Conservation (phyloP, 2,329 filamentous ascomycete genomes). For the Botrytis elliptica region DNA sequence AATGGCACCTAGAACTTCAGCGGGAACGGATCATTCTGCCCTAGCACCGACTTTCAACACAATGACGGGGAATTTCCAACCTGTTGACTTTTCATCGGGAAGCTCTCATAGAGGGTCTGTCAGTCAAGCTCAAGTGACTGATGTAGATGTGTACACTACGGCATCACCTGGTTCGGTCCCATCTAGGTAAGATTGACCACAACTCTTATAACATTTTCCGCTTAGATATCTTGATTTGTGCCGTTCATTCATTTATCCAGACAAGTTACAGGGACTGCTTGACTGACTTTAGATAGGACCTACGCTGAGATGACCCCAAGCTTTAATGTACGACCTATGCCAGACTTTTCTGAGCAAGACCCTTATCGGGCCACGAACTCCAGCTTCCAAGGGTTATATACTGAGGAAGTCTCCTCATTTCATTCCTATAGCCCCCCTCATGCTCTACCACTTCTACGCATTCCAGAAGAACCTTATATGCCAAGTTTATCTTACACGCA, state of each 20-base stretch:
- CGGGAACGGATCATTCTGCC: slow-evolving; percentile 29
- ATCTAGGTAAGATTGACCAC: slow-evolving; percentile 19
- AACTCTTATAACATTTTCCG: not conserved
- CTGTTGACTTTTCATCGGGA: slow-evolving; percentile 30
- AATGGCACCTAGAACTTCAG: slow-evolving; percentile 31
- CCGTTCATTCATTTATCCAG: not conserved
- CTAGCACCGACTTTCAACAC: slow-evolving; percentile 30
- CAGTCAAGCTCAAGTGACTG: slow-evolving; percentile 29
- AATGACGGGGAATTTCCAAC: slow-evolving; percentile 30
- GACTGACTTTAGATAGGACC: slow-evolving; percentile 13
- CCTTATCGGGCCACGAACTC: slow-evolving; percentile 11
- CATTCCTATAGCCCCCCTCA: slow-evolving; percentile 27
- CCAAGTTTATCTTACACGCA: slow-evolving; percentile 34
- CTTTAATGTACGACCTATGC: slow-evolving; percentile 14
- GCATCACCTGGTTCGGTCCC: slow-evolving; percentile 27
- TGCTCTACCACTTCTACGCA: slow-evolving; percentile 32
- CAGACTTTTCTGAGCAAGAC: slow-evolving; percentile 2
- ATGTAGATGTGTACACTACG: slow-evolving; percentile 26
- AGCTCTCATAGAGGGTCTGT: slow-evolving; percentile 28
- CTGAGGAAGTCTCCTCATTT: slow-evolving; percentile 24
- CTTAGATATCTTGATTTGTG: not conserved
- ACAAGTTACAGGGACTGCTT: slow-evolving; percentile 3
- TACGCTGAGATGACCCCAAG: slow-evolving; percentile 15
- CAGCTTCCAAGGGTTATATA: slow-evolving; percentile 27
- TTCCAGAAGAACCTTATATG: slow-evolving; percentile 36